Evolutionary conservation across 805 yeast genomes (phyloP).

Genomic region (Pichia sporocuriosa): DNA sequence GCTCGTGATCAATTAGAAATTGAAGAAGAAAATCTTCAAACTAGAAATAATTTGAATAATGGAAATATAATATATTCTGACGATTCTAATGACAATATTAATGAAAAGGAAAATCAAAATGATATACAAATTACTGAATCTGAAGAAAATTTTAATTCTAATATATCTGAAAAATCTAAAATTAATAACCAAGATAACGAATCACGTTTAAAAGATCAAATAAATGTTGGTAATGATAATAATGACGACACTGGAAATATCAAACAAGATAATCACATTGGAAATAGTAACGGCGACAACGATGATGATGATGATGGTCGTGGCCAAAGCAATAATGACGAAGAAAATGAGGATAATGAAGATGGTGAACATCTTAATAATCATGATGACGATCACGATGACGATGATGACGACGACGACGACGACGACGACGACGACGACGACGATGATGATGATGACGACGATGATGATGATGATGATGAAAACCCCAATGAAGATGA

Average conservation of each 20-base stretch:
- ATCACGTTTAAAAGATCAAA: background rate
- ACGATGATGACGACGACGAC: conserved; percentile 14
- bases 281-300: conserved; percentile 18
- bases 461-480: conserved; percentile 24
- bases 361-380: background rate
- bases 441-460: conserved; percentile 17
- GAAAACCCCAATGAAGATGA: conserved; percentile 28
- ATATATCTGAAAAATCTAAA: too few species aligned
- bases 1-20: conserved; percentile 4
- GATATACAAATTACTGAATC: too few species aligned
- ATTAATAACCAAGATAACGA: too few species aligned
- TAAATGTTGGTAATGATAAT: background rate
- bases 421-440: conserved; percentile 18
- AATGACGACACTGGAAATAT: background rate
- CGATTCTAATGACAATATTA: background rate
- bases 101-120: background rate
- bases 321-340: conserved; percentile 7
- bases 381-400: background rate
- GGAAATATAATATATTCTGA: background rate
- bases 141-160: too few species aligned
- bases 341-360: conserved; percentile 1
- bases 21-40: background rate
- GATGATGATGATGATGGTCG: conserved; percentile 1
- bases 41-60: background rate
- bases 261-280: background rate